A percentile compares a stretch with the other conserved stretches of the same genome.
Evolutionary conservation across 257 asterid genomes (phyloP).

Genomic region (Solanum megistacrolobum): DNA sequence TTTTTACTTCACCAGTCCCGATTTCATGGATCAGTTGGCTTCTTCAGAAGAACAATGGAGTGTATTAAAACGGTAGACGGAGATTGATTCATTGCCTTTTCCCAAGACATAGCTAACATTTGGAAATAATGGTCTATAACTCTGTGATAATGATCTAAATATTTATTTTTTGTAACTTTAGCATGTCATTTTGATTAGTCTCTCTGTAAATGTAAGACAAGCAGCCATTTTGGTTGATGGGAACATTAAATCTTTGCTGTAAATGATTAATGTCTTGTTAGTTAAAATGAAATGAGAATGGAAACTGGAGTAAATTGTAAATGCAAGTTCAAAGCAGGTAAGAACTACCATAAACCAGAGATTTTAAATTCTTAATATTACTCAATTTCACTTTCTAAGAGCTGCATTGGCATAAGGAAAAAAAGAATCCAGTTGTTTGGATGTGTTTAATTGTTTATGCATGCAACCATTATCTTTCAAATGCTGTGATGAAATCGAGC

Average conservation of each 20-base stretch:
- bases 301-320: neutral
- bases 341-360: neutral
- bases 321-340: neutral
- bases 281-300: neutral
- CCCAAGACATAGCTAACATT: neutral
- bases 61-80: neutral
- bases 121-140: neutral
- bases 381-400: neutral
- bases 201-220: neutral
- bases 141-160: neutral
- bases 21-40: neutral
- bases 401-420: neutral
- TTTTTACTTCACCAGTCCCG: neutral
- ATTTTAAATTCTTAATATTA: neutral
- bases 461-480: neutral
- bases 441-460: neutral
- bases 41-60: conserved; percentile 9
- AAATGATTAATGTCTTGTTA: neutral
- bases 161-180: neutral
- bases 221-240: neutral
- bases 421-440: neutral
- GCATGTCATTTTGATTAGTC: neutral
- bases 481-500: neutral
- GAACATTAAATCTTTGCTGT: neutral
- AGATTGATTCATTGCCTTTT: neutral